Percentiles rank a stretch among this genome's conserved stretches.
Conservation (phyloP, 2,329 filamentous ascomycete genomes). For the Cytospora mali region DNA sequence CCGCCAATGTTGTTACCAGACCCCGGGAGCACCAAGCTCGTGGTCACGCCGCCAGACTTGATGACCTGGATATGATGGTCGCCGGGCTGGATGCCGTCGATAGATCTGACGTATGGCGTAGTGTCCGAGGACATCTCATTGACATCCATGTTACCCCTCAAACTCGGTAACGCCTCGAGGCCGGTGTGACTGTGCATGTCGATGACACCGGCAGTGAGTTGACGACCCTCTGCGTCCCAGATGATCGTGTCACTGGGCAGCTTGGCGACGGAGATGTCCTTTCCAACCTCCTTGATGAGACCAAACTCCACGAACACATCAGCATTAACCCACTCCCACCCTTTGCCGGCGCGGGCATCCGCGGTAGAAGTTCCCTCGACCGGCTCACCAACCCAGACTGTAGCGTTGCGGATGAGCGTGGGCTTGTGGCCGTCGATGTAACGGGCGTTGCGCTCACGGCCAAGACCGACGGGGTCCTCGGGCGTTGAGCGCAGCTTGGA, state of each 20-base stretch:
- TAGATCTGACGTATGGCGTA: conserved; percentile 68
- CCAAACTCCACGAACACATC: conserved; percentile 65
- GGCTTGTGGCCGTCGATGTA: conserved; percentile 61
- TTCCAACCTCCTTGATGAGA: conserved; percentile 58
- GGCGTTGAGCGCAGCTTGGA: conserved; percentile 57
- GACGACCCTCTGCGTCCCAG: conserved; percentile 62
- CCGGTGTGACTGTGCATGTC: conserved; percentile 74
- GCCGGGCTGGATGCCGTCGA: conserved; percentile 65
- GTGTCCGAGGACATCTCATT: conserved; percentile 68
- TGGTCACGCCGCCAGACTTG: conserved; percentile 74
- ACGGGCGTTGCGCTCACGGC: conserved; percentile 62
- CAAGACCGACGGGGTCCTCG: conserved; percentile 55
- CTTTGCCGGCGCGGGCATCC: conserved; percentile 59
- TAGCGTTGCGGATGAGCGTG: conserved; percentile 67
- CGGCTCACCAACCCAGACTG: conserved; percentile 68
- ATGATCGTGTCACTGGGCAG: conserved; percentile 53
- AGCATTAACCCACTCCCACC: conserved; percentile 61
- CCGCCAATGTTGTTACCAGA: conserved; percentile 75
- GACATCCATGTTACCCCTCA: conserved; percentile 58
- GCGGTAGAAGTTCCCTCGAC: conserved; percentile 51
- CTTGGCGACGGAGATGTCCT: conserved; percentile 44
- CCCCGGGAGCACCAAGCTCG: conserved; percentile 66
- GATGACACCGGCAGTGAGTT: conserved; percentile 67
- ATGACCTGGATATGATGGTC: conserved; percentile 69
- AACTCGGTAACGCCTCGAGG: conserved; percentile 57